phyloP scores from a whole-genome alignment of 2,329 filamentous ascomycete genomes.

The Penicillium sp. region DNA sequence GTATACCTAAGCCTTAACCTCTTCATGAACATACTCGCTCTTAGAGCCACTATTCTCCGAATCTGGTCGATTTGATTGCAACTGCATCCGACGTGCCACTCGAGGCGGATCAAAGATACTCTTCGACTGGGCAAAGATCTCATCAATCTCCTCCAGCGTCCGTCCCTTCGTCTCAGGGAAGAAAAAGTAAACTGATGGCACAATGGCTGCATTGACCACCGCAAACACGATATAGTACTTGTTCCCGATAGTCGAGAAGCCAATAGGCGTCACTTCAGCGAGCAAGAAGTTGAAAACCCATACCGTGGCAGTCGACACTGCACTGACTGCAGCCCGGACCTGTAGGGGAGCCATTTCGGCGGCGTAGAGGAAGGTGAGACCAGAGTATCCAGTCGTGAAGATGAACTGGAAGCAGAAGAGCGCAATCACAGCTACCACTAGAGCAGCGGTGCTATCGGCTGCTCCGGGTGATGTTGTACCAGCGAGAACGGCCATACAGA shows the following conservation, averaged over 20 bases:
- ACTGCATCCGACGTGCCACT: constrained; percentile 21
- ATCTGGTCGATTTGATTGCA: constrained; percentile 1
- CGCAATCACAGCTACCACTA: constrained; percentile 56
- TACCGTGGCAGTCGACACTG: constrained; percentile 51
- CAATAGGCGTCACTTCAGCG: constrained; percentile 39
- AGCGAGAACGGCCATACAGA: constrained; percentile 44
- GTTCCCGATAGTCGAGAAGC: constrained; percentile 49
- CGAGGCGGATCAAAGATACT: constrained; percentile 11
- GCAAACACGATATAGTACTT: constrained; percentile 48
- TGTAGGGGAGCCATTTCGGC: constrained; percentile 55
- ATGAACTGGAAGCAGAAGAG: constrained; percentile 63
- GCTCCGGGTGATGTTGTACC: constrained; percentile 48
- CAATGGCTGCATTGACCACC: constrained; percentile 36
- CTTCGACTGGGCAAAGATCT: constrained; percentile 38
- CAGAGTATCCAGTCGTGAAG: constrained; percentile 60
- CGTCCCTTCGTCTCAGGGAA: constrained; percentile 42
- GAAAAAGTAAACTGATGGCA: constrained; percentile 38
- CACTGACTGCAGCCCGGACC: constrained; percentile 41
- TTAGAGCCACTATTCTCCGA: constrained; percentile 8
- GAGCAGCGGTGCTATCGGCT: constrained; percentile 44
- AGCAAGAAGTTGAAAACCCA: constrained; percentile 43
- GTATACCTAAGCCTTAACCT: neutral
- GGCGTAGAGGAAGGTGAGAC: constrained; percentile 61
- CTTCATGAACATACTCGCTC: neutral
- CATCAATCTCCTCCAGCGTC: constrained; percentile 42